Percentiles rank a stretch among this genome's conserved stretches.
Conservation (phyloP, 139 green algal species). For the Zygnema cylindricum region DNA sequence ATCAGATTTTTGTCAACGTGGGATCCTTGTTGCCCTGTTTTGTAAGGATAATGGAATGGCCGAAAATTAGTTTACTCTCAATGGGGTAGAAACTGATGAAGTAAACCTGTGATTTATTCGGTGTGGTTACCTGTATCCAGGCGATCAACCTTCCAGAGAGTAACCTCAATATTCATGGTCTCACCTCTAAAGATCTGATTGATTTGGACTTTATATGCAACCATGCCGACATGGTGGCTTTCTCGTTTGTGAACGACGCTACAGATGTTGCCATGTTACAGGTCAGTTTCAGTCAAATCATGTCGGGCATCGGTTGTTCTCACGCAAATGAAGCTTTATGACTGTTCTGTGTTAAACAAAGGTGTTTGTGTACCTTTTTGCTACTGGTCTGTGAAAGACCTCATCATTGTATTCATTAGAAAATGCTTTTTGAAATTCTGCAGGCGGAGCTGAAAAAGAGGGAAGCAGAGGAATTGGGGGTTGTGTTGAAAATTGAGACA, state of each 20-base stretch:
- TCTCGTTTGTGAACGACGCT: constrained; percentile 59
- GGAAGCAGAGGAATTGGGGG: constrained; percentile 27
- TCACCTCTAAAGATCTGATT: constrained; percentile 41
- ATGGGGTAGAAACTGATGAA: too few relatives aligned
- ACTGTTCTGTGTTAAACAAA: too few relatives aligned
- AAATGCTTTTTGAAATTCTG: background rate
- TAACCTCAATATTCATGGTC: constrained; percentile 36
- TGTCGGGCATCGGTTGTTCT: background rate
- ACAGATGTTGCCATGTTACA: constrained; percentile 26
- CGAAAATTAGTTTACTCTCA: too few relatives aligned
- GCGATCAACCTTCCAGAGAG: constrained; percentile 56
- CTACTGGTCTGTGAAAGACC: background rate
- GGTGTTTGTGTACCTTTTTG: too few relatives aligned
- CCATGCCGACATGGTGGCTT: constrained; percentile 55
- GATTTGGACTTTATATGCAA: constrained; percentile 53
- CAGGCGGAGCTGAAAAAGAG: constrained; percentile 48
- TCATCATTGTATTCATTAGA: background rate
- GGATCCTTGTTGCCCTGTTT: too few relatives aligned
- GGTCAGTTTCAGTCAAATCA: background rate
- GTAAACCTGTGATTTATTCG: too few relatives aligned
- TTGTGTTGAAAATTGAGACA: constrained; percentile 60
- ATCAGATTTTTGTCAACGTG: too few relatives aligned
- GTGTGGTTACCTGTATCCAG: too few relatives aligned
- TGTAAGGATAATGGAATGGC: too few relatives aligned
- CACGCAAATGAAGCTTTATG: background rate